Percentiles rank a stretch among this genome's conserved stretches.
These are phyloP conservation scores for Ehretia macrophylla DNA, from an alignment of 257 asterid species.

Conservation along the genomic window DNA sequence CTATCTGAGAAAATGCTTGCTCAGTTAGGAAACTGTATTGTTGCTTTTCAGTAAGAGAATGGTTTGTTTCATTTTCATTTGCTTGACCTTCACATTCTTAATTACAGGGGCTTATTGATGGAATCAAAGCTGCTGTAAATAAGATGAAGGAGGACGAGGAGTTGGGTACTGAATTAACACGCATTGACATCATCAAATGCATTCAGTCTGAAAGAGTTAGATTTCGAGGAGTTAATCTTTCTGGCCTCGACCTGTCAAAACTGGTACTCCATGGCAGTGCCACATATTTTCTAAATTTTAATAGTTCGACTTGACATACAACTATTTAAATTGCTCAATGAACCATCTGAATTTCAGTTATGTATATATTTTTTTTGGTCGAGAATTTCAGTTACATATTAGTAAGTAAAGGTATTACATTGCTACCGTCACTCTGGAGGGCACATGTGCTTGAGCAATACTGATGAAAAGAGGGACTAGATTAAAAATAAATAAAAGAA, in stretches of 20 bases:
- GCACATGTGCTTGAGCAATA: too few species aligned
- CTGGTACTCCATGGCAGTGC: conserved; percentile 45
- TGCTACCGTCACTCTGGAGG: too few species aligned
- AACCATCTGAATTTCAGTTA: neutral
- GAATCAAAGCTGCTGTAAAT: conserved; percentile 44
- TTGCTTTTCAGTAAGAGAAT: neutral
- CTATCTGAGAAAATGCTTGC: too few species aligned
- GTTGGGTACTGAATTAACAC: conserved; percentile 73
- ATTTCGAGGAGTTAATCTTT: conserved; percentile 89
- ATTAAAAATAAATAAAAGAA: neutral
- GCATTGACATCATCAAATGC: conserved; percentile 88
- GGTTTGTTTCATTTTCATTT: conserved; percentile 1
- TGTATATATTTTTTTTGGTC: too few species aligned
- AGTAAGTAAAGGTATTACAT: too few species aligned
- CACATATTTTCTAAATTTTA: neutral
- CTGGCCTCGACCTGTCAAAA: conserved; percentile 91
- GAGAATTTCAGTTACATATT: too few species aligned
- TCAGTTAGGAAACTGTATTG: too few species aligned
- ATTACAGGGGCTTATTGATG: conserved; percentile 72
- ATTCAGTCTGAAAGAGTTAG: conserved; percentile 86
- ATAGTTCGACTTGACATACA: conserved; percentile 9
- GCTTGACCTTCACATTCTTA: conserved; percentile 1
- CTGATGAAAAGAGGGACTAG: neutral
- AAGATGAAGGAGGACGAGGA: conserved; percentile 79
- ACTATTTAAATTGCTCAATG: neutral